phyloP scores from a whole-genome alignment of 1,139 yeast genomes.

The Pichiaceae sp. region DNA sequence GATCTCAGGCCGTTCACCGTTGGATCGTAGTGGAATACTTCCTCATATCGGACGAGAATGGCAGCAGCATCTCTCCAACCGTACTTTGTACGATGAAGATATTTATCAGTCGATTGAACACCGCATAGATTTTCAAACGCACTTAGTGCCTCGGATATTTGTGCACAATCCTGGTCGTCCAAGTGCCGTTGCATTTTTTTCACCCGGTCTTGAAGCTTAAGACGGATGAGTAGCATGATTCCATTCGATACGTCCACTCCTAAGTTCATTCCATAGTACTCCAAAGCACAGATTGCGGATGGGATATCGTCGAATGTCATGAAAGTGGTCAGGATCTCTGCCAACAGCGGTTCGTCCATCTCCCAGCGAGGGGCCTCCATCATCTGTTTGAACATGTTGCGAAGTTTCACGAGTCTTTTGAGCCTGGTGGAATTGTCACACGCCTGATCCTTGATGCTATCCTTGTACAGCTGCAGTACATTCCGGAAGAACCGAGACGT shows the following conservation, averaged over 20 bases:
- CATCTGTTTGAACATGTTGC: constrained; percentile 9
- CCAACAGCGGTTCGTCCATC: constrained; percentile 11
- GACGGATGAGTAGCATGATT: constrained; percentile 12
- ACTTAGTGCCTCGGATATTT: constrained; percentile 4
- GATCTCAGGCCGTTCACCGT: constrained; percentile 10
- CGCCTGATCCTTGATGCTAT: constrained; percentile 6
- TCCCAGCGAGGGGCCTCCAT: constrained; percentile 11
- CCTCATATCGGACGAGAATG: constrained; percentile 12
- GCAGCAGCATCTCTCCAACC: constrained; percentile 22
- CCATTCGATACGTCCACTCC: constrained; percentile 8
- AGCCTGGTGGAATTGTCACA: neutral
- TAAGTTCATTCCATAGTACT: constrained; percentile 16
- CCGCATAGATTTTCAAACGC: constrained; percentile 13
- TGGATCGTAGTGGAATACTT: constrained; percentile 14
- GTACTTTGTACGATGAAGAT: constrained; percentile 7
- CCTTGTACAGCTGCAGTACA: constrained; percentile 10
- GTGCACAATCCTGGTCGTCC: constrained; percentile 4
- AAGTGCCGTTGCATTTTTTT: constrained; percentile 15
- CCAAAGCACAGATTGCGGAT: constrained; percentile 18
- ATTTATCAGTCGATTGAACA: constrained; percentile 9
- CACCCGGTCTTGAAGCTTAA: constrained; percentile 15
- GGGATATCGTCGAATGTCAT: constrained; percentile 19
- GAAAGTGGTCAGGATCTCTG: constrained; percentile 16
- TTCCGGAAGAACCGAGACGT: constrained; percentile 12
- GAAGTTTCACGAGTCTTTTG: constrained; percentile 5